Evolutionary conservation across 2,329 filamentous ascomycete species (phyloP).

Genomic region (Sarocladium kiliense): DNA sequence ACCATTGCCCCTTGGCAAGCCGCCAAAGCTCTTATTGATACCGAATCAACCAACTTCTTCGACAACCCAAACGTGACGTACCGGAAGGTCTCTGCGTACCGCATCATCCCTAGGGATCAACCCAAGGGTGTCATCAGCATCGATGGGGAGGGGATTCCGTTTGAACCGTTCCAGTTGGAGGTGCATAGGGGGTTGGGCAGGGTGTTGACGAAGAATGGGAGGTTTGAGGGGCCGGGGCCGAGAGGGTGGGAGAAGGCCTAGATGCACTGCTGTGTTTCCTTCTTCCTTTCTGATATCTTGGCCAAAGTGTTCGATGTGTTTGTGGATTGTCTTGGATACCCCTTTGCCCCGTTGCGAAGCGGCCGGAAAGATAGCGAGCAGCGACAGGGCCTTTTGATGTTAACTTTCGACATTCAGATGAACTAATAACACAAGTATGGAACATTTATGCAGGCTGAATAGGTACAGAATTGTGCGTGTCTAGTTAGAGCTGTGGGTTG

Average conservation of each 20-base stretch:
- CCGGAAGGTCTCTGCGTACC: constrained; percentile 80
- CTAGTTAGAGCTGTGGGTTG: no score
- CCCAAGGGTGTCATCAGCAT: constrained; percentile 84
- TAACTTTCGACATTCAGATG: no score
- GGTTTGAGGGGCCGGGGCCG: constrained; percentile 63
- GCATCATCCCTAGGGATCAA: constrained; percentile 70
- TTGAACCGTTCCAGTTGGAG: constrained; percentile 87
- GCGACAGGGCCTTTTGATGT: no score
- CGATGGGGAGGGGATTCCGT: constrained; percentile 83
- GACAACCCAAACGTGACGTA: constrained; percentile 74
- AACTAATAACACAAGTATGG: no score
- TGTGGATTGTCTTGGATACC: background rate
- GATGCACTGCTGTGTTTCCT: no score
- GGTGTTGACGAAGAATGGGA: constrained; percentile 71
- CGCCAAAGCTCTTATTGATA: constrained; percentile 63
- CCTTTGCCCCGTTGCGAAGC: background rate
- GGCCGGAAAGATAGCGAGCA: background rate
- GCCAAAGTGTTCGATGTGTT: background rate
- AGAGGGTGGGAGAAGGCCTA: constrained; percentile 38
- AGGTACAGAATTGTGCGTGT: no score
- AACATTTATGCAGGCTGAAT: no score
- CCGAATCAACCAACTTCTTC: constrained; percentile 73
- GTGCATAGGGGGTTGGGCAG: constrained; percentile 77
- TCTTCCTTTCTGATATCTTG: no score
- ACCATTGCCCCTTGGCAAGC: constrained; percentile 63